These are phyloP conservation scores for Xylaria acuta DNA, from an alignment of 495 filamentous ascomycete species.

Conservation along the genomic window DNA sequence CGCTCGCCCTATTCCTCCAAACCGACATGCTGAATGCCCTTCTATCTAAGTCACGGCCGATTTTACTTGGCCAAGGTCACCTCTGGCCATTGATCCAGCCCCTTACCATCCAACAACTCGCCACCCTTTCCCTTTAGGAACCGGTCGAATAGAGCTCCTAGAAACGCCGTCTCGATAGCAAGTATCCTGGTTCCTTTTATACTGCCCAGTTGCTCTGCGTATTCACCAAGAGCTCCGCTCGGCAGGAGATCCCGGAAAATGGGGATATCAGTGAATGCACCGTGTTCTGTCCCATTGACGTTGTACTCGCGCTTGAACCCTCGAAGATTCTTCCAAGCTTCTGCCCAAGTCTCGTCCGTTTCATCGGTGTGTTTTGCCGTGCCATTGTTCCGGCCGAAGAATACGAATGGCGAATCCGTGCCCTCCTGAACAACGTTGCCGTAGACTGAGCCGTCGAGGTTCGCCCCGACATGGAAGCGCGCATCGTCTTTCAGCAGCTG, in stretches of 20 bases:
- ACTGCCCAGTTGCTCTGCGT: background rate
- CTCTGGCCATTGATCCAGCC: slow-evolving; percentile 23
- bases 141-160: slow-evolving; percentile 22
- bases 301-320: slow-evolving; percentile 31
- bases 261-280: slow-evolving; percentile 22
- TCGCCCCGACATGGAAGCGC: slow-evolving; percentile 52
- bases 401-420: slow-evolving; percentile 30
- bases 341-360: slow-evolving; percentile 21
- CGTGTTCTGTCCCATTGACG: slow-evolving; percentile 28
- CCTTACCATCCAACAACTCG: slow-evolving; percentile 27
- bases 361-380: background rate
- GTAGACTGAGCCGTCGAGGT: slow-evolving; percentile 55
- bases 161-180: slow-evolving; percentile 23
- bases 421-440: slow-evolving; percentile 28
- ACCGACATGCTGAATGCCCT: background rate
- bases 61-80: slow-evolving; percentile 15
- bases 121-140: slow-evolving; percentile 27
- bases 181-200: slow-evolving; percentile 29
- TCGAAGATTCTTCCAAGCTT: slow-evolving; percentile 22
- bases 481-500: slow-evolving; percentile 46
- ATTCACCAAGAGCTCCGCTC: background rate
- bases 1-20: background rate
- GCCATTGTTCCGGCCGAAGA: slow-evolving; percentile 17
- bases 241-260: slow-evolving; percentile 25
- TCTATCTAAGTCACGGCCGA: background rate